phyloP scores from a whole-genome alignment of 306 rosid genomes.

The Rosa multiflora region DNA sequence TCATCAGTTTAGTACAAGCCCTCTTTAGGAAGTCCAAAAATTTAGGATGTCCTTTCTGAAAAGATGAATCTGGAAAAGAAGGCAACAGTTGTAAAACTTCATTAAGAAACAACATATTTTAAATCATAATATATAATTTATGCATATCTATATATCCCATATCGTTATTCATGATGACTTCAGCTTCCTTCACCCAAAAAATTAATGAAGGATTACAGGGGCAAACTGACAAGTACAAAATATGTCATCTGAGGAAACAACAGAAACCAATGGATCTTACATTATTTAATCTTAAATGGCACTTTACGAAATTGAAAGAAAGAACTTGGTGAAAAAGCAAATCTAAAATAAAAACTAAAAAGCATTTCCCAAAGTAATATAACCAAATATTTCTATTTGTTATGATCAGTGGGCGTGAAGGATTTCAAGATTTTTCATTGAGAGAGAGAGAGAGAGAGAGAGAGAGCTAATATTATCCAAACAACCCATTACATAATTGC shows the following conservation, averaged over 20 bases:
- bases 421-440: not conserved
- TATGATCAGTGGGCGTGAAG: not conserved
- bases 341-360: not conserved
- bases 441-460: not conserved
- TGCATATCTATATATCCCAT: not conserved
- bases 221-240: not conserved
- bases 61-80: constrained; percentile 72
- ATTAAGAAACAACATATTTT: constrained; percentile 23
- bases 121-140: not conserved
- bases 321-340: not conserved
- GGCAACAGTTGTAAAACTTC: constrained; percentile 19
- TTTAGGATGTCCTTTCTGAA: constrained; percentile 66
- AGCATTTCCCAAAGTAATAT: not conserved
- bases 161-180: not conserved
- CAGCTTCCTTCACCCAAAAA: not conserved
- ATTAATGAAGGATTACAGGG: not conserved
- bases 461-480: not conserved
- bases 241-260: not conserved
- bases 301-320: not conserved
- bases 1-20: constrained; percentile 85
- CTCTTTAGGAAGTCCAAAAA: constrained; percentile 79
- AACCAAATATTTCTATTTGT: not conserved
- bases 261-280: not conserved
- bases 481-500: not conserved
- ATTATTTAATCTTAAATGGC: not conserved